Evolutionary conservation across 331 rosid species (phyloP).

Genomic region (Erythrophleum ivorense): DNA sequence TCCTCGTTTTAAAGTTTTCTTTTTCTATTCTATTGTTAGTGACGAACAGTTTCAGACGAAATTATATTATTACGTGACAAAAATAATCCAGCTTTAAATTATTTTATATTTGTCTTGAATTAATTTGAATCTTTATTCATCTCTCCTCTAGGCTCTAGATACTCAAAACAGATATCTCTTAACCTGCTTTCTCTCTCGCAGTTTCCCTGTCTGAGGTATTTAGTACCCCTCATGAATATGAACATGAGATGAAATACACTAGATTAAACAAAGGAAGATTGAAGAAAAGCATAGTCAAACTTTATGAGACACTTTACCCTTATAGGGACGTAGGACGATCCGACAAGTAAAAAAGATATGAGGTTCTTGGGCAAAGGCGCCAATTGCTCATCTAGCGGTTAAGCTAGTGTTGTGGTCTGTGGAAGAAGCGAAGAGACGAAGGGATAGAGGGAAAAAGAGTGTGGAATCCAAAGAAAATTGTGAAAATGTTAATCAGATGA

Average conservation of each 20-base stretch:
- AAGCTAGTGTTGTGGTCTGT: not conserved
- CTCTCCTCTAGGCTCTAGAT: not conserved
- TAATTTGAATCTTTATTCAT: not conserved
- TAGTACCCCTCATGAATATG: not conserved
- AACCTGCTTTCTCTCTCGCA: not conserved
- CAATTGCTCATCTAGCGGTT: slow-evolving; percentile 36
- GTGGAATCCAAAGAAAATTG: slow-evolving; percentile 51
- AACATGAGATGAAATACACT: not conserved
- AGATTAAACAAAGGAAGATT: slow-evolving; percentile 20
- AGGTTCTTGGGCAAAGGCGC: slow-evolving; percentile 34
- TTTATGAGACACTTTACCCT: slow-evolving; percentile 42
- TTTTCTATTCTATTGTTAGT: not conserved
- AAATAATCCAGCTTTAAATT: not conserved
- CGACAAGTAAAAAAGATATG: slow-evolving; percentile 52
- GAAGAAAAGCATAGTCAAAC: slow-evolving; percentile 56
- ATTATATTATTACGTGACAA: not conserved
- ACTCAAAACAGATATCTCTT: not conserved
- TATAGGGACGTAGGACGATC: slow-evolving; percentile 50
- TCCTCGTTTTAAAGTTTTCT: not conserved
- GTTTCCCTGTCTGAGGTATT: not conserved
- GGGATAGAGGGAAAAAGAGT: slow-evolving; percentile 2
- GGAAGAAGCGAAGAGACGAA: slow-evolving; percentile 23
- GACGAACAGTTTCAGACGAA: not conserved
- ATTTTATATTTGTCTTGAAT: not conserved
- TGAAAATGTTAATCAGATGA: slow-evolving; percentile 50